Evolutionary conservation across 805 yeast species (phyloP), one percentile per base, ranked within the genome.

Genomic region (Hanseniaspora mollemarum): DNA sequence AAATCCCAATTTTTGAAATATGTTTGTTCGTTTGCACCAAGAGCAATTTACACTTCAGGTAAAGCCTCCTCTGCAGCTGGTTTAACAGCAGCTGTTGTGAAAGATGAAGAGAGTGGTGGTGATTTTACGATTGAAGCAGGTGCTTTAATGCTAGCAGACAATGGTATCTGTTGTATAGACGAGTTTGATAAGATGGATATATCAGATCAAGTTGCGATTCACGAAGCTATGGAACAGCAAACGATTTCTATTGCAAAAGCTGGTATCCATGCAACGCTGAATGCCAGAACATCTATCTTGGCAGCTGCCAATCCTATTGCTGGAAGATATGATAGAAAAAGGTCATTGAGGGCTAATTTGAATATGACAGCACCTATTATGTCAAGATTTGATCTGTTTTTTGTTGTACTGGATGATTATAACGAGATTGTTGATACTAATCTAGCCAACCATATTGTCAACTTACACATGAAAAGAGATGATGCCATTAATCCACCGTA

Each of bases 191-290:
- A 92, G 71, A 92, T 92, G 98, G 96, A 90, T 66, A 67, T 88
- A 39, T 68, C 80, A 1, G 97, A 92, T 67, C 97, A 92, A 68
- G 97, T 92, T 51, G 97, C 97, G 2, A 90, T 92, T 70, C 98
- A 92, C 69, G 98, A 92, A 70, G 98, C 97, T 22, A 92, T 92
- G 98, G 98, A 92, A 74, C 98, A 92, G 69, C 98, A 92, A 67
- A 92, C 98, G 0, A 92, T 92, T 57, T 88, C 96, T 15, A 92
- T 92, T 61, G 96, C 98, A 10, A 92, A 92, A 65, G 98, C 98
- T 0, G 98, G 98, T 62, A 92, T 92, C 56, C 96, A 92, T 62
- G 97, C 98, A 1, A 92, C 98, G 0, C 71, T 92, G 60, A 92
- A 92, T 65, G 98, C 98, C 1, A 76, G 98, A 61, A 87, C 98